A percentile compares a stretch with the other conserved stretches of the same genome.
Evolutionary conservation across 208 protist genomes (phyloP).

Genomic region (Vickermania spadyakhi): DNA sequence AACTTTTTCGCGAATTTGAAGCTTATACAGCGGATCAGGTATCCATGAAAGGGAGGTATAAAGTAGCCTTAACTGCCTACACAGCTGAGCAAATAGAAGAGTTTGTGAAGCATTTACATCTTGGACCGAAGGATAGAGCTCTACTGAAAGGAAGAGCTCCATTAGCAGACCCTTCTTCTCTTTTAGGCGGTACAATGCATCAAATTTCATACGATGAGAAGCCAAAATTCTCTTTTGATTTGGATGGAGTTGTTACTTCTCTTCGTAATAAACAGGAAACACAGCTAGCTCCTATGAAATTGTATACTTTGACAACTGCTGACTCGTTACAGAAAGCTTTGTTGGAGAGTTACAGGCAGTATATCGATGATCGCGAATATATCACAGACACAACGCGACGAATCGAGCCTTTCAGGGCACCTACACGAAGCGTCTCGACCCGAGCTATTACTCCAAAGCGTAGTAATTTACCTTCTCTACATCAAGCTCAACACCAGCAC

Average conservation of each 20-base stretch:
- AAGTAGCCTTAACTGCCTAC: constrained; percentile 36
- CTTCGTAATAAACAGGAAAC: neutral
- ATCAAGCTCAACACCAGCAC: neutral
- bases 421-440: neutral
- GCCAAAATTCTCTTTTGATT: neutral
- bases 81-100: constrained; percentile 47
- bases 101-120: constrained; percentile 56
- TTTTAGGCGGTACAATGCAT: constrained; percentile 62
- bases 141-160: constrained; percentile 56
- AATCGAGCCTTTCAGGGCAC: neutral
- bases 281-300: constrained; percentile 53
- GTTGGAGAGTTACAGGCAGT: constrained; percentile 47
- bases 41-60: constrained; percentile 17
- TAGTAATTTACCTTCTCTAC: neutral
- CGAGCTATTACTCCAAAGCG: too few relatives aligned
- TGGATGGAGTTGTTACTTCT: neutral
- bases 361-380: constrained; percentile 61
- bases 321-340: constrained; percentile 38
- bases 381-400: neutral
- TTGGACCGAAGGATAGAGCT: constrained; percentile 31
- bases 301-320: constrained; percentile 77
- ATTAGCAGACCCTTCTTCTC: constrained; percentile 38
- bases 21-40: constrained; percentile 17
- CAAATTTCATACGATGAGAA: constrained; percentile 15
- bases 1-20: constrained; percentile 39